Conservation (phyloP, 2,329 filamentous ascomycete genomes). For the Pyrenochaeta sp. region DNA sequence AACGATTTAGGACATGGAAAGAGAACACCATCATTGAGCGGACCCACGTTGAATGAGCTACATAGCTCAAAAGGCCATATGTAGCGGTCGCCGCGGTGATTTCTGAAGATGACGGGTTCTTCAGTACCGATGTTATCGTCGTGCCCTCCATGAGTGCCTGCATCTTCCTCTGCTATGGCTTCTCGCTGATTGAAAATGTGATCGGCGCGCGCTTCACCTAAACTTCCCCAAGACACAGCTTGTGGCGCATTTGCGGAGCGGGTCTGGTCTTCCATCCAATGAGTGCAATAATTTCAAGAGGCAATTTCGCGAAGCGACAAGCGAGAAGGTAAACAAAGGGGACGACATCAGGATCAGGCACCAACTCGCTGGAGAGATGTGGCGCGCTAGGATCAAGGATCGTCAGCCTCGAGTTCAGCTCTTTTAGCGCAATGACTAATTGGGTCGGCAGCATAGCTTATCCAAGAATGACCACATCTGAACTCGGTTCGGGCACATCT, state of each 20-base stretch:
- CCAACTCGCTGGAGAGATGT: neutral
- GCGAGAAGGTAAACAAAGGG: slow-evolving; percentile 1
- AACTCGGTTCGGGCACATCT: no score
- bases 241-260: neutral
- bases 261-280: neutral
- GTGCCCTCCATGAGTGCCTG: neutral
- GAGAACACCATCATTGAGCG: neutral
- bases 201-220: neutral
- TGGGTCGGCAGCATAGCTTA: no score
- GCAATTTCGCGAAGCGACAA: neutral
- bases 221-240: neutral
- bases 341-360: neutral
- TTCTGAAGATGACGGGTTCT: neutral
- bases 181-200: neutral
- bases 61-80: slow-evolving; percentile 4
- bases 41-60: neutral
- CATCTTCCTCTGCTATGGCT: neutral
- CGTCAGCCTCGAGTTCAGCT: neutral
- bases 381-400: slow-evolving; percentile 1
- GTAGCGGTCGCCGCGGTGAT: neutral
- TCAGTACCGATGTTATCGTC: neutral
- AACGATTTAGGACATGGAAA: neutral
- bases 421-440: neutral
- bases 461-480: no score
- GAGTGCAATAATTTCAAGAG: neutral